Evolutionary conservation across 2,329 filamentous ascomycete species (phyloP), one percentile per base, ranked within the genome.

Genomic region (Aphanoascus verrucosus): DNA sequence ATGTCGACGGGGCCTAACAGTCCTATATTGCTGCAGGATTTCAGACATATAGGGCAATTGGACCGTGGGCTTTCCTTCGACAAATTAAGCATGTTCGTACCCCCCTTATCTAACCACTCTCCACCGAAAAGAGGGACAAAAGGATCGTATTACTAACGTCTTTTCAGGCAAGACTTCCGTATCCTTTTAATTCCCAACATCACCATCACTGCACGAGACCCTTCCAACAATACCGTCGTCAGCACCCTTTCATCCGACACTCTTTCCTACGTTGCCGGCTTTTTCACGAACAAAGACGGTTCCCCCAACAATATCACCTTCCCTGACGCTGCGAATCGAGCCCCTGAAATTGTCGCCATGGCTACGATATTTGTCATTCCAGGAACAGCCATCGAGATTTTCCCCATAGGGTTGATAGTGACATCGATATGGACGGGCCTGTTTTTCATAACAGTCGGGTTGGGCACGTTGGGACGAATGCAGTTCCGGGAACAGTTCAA

Each of bases 241-340:
- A 64, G 65, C n/a, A 59, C 62, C 20, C 56, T 70, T 14, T 62
- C 64, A n/a, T 61, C 62, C 37, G 64, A 67, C 50, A 65, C 62
- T 8, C 61, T 66, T n/a, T 69, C 64, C 37, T 71, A 70, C 56
- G 64, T 69, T 47, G 57, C 64, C 4, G 68, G 68, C 17, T 49
- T 63, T 35, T 59, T 70, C 55, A 54, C 56, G 5, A 57, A 64
- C 31, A 5, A 57, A 48, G 56, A 60, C 31, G 53, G 51, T 7
- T 55, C 53, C 23, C 56, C 62, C 20, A 61, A 58, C 20, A 63
- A 62, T 43, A 63, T 64, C 44, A 60, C 61, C 8, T 47, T 60
- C 14, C 57, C 59, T n/a, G 54, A 61, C 38, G 58, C 60, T n/a
- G 57, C 28, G 20, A 57, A 59, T 2, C 55, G 61, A 19, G 51